These are phyloP conservation scores for Fusarium nurragi DNA, from an alignment of 2,329 filamentous ascomycete genomes.

Conservation along the genomic window DNA sequence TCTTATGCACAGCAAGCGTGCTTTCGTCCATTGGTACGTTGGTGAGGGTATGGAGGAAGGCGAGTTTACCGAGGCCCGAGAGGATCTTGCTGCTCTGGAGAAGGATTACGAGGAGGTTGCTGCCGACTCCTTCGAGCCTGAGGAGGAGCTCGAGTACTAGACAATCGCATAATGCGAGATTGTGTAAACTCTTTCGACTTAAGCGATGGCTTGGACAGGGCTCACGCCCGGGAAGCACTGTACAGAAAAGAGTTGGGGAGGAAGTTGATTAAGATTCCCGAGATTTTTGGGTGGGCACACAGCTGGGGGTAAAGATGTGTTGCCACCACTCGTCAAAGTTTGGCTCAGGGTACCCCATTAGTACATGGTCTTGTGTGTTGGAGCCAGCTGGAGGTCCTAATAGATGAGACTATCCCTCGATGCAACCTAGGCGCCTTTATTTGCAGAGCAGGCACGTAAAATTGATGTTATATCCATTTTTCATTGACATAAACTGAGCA, in stretches of 20 bases:
- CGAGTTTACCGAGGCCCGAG: constrained; percentile 87
- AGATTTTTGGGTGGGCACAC: constrained; percentile 39
- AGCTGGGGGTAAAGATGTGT: constrained; percentile 38
- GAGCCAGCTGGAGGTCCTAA: constrained; percentile 38
- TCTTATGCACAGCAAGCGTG: constrained; percentile 81
- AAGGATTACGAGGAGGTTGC: constrained; percentile 90
- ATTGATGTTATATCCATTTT: constrained; percentile 48
- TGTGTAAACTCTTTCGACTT: constrained; percentile 35
- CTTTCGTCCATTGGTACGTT: constrained; percentile 82
- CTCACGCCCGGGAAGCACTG: constrained; percentile 28
- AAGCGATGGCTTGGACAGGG: constrained; percentile 23
- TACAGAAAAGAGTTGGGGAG: constrained; percentile 37
- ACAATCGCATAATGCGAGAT: constrained; percentile 19
- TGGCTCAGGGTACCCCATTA: constrained; percentile 41
- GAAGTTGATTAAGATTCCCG: constrained; percentile 46
- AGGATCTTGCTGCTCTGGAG: constrained; percentile 86
- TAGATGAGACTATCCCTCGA: constrained; percentile 46
- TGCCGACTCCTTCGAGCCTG: constrained; percentile 72
- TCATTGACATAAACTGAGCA: neutral
- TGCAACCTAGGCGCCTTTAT: constrained; percentile 30
- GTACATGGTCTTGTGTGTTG: constrained; percentile 41
- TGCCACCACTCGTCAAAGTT: constrained; percentile 36
- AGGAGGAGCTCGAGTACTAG: constrained; percentile 83
- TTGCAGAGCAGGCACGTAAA: constrained; percentile 46
- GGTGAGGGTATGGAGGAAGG: constrained; percentile 94